Conservation (phyloP, 2,329 filamentous ascomycete species). For the Scytalidium lignicola region DNA sequence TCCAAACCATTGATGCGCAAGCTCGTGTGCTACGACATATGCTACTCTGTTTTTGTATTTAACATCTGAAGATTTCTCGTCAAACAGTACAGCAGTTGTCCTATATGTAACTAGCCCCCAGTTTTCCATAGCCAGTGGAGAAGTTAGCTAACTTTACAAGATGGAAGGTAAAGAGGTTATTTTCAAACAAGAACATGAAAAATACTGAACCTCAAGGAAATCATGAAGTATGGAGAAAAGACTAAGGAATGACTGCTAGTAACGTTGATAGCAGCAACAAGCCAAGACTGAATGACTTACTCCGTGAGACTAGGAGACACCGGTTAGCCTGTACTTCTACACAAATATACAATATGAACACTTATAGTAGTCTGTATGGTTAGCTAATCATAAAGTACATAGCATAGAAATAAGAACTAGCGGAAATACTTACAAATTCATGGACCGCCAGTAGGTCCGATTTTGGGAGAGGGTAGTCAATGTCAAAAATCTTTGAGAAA, state of each 20-base stretch:
- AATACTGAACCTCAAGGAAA: too few relatives aligned
- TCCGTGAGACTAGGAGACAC: slow-evolving; percentile 46
- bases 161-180: background rate
- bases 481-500: slow-evolving; percentile 90
- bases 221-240: background rate
- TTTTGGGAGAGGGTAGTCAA: slow-evolving; percentile 91
- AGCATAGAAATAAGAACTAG: slow-evolving; percentile 23
- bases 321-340: slow-evolving; percentile 31
- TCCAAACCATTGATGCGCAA: slow-evolving; percentile 95
- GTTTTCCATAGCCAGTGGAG: slow-evolving; percentile 67
- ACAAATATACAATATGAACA: too few relatives aligned
- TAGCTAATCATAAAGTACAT: slow-evolving; percentile 49
- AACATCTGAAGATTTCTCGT: slow-evolving; percentile 84
- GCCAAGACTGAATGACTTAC: background rate
- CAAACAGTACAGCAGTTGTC: slow-evolving; percentile 93
- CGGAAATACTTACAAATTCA: slow-evolving; percentile 65
- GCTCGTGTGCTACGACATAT: slow-evolving; percentile 96
- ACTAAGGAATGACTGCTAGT: background rate
- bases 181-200: too few relatives aligned
- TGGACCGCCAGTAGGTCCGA: slow-evolving; percentile 86
- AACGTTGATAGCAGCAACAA: too few relatives aligned
- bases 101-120: slow-evolving; percentile 96
- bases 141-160: slow-evolving; percentile 42
- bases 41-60: slow-evolving; percentile 90
- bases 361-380: slow-evolving; percentile 1